These are phyloP conservation scores for Chimonanthus salicifolius DNA, from an alignment of 164 flowering plant species.

Conservation along the genomic window DNA sequence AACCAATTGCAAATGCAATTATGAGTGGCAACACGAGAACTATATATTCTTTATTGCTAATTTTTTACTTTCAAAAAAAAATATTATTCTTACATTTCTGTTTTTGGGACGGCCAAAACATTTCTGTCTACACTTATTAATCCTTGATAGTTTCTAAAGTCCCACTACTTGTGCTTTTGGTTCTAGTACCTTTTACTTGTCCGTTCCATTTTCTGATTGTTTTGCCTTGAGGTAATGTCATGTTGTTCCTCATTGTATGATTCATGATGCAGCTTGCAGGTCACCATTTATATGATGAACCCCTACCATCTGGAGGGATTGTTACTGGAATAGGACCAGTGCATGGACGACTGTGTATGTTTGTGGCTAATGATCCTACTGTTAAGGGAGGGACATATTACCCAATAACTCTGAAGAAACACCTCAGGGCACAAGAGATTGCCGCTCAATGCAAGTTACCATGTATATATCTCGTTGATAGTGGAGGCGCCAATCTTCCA, in stretches of 20 bases:
- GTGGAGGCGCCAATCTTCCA: slow-evolving; percentile 99
- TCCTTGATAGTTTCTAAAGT: not conserved
- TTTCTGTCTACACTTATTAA: too few relatives aligned
- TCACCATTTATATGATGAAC: slow-evolving; percentile 77
- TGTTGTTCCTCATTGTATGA: slow-evolving; percentile 4
- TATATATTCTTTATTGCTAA: too few relatives aligned
- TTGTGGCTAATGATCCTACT: slow-evolving; percentile 96
- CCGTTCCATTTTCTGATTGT: too few relatives aligned
- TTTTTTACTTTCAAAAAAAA: too few relatives aligned
- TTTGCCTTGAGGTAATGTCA: not conserved
- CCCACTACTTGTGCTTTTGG: not conserved
- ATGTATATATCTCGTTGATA: slow-evolving; percentile 93
- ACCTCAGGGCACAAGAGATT: slow-evolving; percentile 97
- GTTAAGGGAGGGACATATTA: slow-evolving; percentile 96
- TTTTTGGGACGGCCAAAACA: not conserved
- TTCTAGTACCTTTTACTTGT: not conserved
- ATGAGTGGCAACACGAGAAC: too few relatives aligned
- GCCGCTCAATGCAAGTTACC: slow-evolving; percentile 84
- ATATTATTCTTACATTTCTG: not conserved
- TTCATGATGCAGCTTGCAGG: slow-evolving; percentile 77
- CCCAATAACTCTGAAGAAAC: slow-evolving; percentile 95
- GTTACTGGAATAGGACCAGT: slow-evolving; percentile 89
- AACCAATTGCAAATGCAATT: too few relatives aligned
- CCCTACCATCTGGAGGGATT: slow-evolving; percentile 88
- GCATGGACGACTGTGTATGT: slow-evolving; percentile 89